phyloP scores from a whole-genome alignment of 2,329 filamentous ascomycete species.

The Paecilomyces fulvus region DNA sequence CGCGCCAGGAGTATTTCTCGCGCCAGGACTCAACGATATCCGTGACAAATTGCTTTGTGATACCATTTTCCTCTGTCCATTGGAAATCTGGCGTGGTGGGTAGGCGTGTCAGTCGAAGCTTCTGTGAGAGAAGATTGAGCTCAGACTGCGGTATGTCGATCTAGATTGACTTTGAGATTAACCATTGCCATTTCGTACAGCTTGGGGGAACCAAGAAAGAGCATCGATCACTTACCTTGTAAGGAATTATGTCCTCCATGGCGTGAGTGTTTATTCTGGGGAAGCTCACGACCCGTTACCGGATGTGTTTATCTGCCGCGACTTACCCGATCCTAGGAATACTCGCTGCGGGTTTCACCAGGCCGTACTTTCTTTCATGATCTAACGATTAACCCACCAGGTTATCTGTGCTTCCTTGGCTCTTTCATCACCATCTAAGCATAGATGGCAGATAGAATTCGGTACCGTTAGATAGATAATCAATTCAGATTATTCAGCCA shows the following conservation, averaged over 20 bases:
- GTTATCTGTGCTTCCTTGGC: too few relatives aligned
- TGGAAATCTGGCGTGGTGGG: neutral
- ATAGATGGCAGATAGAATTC: too few relatives aligned
- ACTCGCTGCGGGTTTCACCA: too few relatives aligned
- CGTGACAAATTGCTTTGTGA: neutral
- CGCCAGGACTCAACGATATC: slow-evolving; percentile 1
- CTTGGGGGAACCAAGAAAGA: neutral
- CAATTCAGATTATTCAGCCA: too few relatives aligned
- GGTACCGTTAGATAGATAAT: too few relatives aligned
- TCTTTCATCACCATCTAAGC: too few relatives aligned
- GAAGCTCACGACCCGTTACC: neutral
- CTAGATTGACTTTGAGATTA: neutral
- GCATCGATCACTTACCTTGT: neutral
- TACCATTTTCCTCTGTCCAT: neutral
- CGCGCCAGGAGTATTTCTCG: neutral
- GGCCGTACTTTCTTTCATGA: too few relatives aligned
- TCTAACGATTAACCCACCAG: too few relatives aligned
- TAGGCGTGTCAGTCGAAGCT: neutral
- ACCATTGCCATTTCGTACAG: neutral
- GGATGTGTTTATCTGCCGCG: neutral
- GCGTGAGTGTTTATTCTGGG: neutral
- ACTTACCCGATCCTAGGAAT: neutral
- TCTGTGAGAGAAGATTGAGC: neutral
- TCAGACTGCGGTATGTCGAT: neutral
- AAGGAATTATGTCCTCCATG: neutral